Evolutionary conservation across 768 basidiomycete species (phyloP), one percentile per base, ranked within the genome.

Genomic region (Glaciozyma martinii): DNA sequence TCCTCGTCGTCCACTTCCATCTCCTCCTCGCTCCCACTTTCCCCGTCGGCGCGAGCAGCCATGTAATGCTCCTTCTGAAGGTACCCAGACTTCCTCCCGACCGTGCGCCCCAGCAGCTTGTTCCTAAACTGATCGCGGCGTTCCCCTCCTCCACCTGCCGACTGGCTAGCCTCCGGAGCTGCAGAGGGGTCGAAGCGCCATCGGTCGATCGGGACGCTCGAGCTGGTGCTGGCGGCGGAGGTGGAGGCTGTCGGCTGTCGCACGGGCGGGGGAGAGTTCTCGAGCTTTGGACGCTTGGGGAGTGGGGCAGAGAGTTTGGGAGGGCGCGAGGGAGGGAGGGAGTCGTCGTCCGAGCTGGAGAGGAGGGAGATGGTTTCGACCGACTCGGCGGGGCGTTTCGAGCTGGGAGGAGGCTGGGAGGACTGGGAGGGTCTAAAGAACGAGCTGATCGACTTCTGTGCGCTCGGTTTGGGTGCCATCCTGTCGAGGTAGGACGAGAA

Each of bases 11-110:
- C 37, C 9, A 30, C 44, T 29, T 61, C 27, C 1, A 54, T 61
- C n/a, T 65, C 62, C 27, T 43, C 62, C 40, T 63, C 57, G 25
- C 27, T 32, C 19, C 58, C 32, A 5, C 58, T 61, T 8, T 56
- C 59, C 30, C 49, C 59, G 55, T 65, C 56, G 30, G 55, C 59
- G 27, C 49, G 53, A 40, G 72, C 62, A 56, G 43, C 66, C 64
- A 68, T 40, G 37, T 54, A 66, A 29, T 70, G 64, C 23, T 70
- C 65, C 32, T 60, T 37, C 56, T 70, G 33, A 15, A 70, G 61
- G 40, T 70, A 70, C 18, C 53, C 54, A 0, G 37, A 37, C 37
- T n/a, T 33, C 19, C 60, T 57, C 32, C 42, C 19, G 18, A 40
- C 25, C 27, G 56, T 60, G 60, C 44, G 42, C 33, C 40, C 47